Percentiles rank a stretch among this genome's conserved stretches.
Conservation (phyloP, 2,329 filamentous ascomycete genomes). For the Penicillium sumatraense region DNA sequence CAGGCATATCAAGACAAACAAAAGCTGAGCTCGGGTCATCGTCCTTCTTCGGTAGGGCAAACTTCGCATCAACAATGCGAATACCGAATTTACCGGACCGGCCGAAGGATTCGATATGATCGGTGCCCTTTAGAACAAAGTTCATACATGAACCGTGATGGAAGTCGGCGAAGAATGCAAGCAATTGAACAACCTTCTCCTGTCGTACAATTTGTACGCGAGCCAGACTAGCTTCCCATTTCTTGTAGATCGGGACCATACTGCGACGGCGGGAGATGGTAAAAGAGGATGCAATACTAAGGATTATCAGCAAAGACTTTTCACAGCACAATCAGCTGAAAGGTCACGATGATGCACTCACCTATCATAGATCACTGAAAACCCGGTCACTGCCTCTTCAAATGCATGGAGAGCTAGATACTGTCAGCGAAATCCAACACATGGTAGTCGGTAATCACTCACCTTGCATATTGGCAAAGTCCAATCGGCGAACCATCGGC, state of each 20-base stretch:
- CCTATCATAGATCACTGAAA: slow-evolving; percentile 73
- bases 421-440: slow-evolving; percentile 5
- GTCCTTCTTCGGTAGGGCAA: slow-evolving; percentile 71
- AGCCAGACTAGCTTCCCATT: slow-evolving; percentile 83
- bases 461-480: slow-evolving; percentile 63
- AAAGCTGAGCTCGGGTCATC: slow-evolving; percentile 67
- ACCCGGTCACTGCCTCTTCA: slow-evolving; percentile 78
- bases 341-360: slow-evolving; percentile 34
- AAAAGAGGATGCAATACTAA: slow-evolving; percentile 69
- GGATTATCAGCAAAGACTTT: background rate
- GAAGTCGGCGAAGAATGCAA: slow-evolving; percentile 89
- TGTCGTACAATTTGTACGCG: slow-evolving; percentile 80
- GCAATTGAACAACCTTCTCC: slow-evolving; percentile 74
- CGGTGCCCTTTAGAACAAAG: slow-evolving; percentile 81
- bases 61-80: slow-evolving; percentile 87
- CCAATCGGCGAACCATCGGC: slow-evolving; percentile 72
- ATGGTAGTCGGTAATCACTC: slow-evolving; percentile 5
- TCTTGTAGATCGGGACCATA: slow-evolving; percentile 92
- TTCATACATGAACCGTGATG: slow-evolving; percentile 87
- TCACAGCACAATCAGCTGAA: background rate
- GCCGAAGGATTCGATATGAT: slow-evolving; percentile 74
- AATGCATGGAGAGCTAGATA: slow-evolving; percentile 73
- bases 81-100: slow-evolving; percentile 71
- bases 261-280: slow-evolving; percentile 82
- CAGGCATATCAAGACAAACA: slow-evolving; percentile 82